phyloP scores from a whole-genome alignment of 129 eudicot genomes.

The Solidago caesia region DNA sequence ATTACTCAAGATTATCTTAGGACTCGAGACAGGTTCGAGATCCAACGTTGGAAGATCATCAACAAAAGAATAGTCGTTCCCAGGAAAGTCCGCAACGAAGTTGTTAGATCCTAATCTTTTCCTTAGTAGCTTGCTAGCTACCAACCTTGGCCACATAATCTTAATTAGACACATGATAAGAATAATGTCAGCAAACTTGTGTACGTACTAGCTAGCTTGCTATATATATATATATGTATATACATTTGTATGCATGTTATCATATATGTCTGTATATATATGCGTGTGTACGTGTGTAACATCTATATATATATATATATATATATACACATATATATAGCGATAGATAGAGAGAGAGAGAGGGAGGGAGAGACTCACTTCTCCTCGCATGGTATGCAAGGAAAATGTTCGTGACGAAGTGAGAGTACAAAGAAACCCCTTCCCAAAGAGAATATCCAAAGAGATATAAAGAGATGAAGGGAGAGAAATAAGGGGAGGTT shows the following conservation, averaged over 20 bases:
- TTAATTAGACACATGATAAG: conserved; percentile 26
- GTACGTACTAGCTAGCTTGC: conserved; percentile 2
- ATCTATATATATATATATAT: background rate
- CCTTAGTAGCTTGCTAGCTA: conserved; percentile 60
- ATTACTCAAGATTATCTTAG: conserved; percentile 29
- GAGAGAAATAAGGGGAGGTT: conserved; percentile 1
- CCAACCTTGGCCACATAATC: conserved; percentile 77
- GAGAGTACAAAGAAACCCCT: conserved; percentile 22
- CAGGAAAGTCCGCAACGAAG: conserved; percentile 66
- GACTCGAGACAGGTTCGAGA: conserved; percentile 27
- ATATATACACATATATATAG: background rate
- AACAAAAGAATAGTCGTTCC: conserved; percentile 32
- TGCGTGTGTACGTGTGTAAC: background rate
- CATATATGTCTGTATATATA: background rate
- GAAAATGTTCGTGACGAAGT: conserved; percentile 18
- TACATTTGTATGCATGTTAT: background rate
- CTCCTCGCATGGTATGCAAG: conserved; percentile 28
- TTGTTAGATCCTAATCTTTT: conserved; percentile 57
- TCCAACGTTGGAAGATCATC: conserved; percentile 46
- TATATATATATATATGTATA: conserved; percentile 3
- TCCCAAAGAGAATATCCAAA: conserved; percentile 24
- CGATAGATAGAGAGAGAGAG: conserved; percentile 16
- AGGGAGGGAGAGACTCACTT: conserved; percentile 34
- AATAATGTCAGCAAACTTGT: background rate
- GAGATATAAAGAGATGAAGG: conserved; percentile 22